Evolutionary conservation across 1,284 basidiomycete genomes (phyloP).

Genomic region (Papiliotrema flavescens): DNA sequence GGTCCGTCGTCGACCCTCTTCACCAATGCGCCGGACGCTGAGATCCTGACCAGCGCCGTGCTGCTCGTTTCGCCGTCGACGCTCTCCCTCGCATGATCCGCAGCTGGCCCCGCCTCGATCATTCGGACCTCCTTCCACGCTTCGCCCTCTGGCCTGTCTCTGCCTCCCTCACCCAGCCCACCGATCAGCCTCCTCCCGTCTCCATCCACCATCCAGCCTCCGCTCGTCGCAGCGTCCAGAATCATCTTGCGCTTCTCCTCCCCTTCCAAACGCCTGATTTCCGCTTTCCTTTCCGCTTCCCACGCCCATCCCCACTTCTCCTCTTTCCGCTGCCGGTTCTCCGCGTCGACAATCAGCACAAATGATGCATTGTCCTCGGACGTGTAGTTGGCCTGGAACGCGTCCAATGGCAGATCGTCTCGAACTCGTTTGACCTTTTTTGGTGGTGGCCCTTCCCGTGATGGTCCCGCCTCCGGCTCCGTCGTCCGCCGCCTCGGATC

Average conservation of each 20-base stretch:
- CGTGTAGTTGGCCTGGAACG: slow-evolving; percentile 84
- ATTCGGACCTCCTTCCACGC: slow-evolving; percentile 34
- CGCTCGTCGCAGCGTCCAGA: slow-evolving; percentile 38
- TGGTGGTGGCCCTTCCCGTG: background rate
- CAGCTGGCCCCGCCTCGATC: slow-evolving; percentile 2
- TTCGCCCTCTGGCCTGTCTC: slow-evolving; percentile 29
- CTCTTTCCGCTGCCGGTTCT: slow-evolving; percentile 68
- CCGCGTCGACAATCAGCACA: slow-evolving; percentile 79
- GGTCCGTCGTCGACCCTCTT: background rate
- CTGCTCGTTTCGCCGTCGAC: background rate
- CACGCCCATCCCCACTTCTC: slow-evolving; percentile 85
- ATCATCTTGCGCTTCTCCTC: slow-evolving; percentile 46
- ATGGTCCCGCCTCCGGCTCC: slow-evolving; percentile 6
- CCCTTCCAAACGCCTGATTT: slow-evolving; percentile 50
- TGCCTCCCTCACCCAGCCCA: slow-evolving; percentile 32
- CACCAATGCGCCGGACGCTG: slow-evolving; percentile 7
- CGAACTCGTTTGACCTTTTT: slow-evolving; percentile 24
- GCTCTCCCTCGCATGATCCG: background rate
- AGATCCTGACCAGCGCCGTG: slow-evolving; percentile 4
- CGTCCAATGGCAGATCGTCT: slow-evolving; percentile 63
- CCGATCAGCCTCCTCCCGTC: slow-evolving; percentile 37
- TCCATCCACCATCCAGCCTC: slow-evolving; percentile 37
- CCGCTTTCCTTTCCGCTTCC: slow-evolving; percentile 77
- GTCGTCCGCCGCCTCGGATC: slow-evolving; percentile 7
- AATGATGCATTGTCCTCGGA: slow-evolving; percentile 95